Evolutionary conservation across 192 early-diverging fungal genomes (phyloP).

Genomic region (Entomortierella chlamydospora): DNA sequence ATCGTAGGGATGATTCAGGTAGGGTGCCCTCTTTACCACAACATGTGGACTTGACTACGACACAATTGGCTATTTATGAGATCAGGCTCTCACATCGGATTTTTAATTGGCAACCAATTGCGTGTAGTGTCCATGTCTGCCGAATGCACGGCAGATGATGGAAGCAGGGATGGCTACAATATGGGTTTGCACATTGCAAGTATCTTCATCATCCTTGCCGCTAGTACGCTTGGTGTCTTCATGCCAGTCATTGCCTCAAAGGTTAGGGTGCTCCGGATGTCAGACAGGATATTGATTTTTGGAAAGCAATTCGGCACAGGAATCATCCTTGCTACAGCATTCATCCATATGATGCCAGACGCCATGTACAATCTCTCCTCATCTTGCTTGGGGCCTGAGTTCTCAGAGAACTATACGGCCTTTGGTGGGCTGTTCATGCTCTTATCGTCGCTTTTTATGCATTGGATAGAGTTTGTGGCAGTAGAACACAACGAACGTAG

Average conservation of each 20-base stretch:
- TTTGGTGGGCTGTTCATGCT: constrained; percentile 71
- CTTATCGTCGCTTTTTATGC: constrained; percentile 72
- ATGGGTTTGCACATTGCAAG: constrained; percentile 57
- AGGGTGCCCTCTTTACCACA: too few relatives aligned
- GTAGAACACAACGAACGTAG: constrained; percentile 29
- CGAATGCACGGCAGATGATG: background rate
- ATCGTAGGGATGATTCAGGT: too few relatives aligned
- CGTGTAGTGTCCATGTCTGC: background rate
- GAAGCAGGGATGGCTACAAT: background rate
- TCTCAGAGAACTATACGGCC: constrained; percentile 56
- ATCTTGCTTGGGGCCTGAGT: constrained; percentile 63
- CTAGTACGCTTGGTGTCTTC: constrained; percentile 62
- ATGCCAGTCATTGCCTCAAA: constrained; percentile 61
- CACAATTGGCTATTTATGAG: too few relatives aligned
- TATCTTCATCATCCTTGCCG: constrained; percentile 66
- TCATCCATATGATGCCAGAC: constrained; percentile 76
- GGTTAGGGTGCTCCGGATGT: background rate
- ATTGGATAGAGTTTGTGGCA: constrained; percentile 71
- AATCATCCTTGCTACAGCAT: constrained; percentile 79
- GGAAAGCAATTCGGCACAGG: constrained; percentile 66
- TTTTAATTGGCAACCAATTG: too few relatives aligned
- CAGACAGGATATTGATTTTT: constrained; percentile 9
- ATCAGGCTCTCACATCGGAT: too few relatives aligned
- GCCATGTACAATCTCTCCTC: constrained; percentile 66
- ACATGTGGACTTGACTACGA: too few relatives aligned